These are phyloP conservation scores for Coemansia pectinata DNA, from an alignment of 192 early-diverging fungal genomes.

Conservation along the genomic window DNA sequence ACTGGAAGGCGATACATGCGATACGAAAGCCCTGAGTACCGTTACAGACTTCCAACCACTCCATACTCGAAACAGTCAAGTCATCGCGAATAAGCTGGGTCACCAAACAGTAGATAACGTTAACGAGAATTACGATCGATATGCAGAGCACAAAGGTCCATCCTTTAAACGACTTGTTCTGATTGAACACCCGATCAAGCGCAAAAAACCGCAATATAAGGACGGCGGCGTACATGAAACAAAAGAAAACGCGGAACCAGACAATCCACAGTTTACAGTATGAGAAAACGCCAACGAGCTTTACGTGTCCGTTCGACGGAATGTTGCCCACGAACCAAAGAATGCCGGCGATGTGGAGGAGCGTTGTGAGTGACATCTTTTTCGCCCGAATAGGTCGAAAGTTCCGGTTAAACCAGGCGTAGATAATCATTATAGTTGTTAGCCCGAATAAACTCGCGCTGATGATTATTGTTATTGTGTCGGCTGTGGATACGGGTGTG, in stretches of 20 bases:
- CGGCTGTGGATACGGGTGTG: slow-evolving; percentile 11
- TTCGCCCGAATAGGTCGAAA: slow-evolving; percentile 52
- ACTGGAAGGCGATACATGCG: slow-evolving; percentile 26
- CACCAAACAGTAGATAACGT: slow-evolving; percentile 20
- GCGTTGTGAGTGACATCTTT: slow-evolving; percentile 36
- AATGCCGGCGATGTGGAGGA: slow-evolving; percentile 32
- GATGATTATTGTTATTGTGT: slow-evolving; percentile 19
- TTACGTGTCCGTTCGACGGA: slow-evolving; percentile 40
- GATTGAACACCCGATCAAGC: slow-evolving; percentile 50
- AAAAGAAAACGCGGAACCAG: slow-evolving; percentile 44
- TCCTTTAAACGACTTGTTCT: slow-evolving; percentile 43
- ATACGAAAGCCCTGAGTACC: slow-evolving; percentile 26
- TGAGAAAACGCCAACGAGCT: slow-evolving; percentile 19
- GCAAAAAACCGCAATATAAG: slow-evolving; percentile 44
- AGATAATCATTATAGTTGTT: slow-evolving; percentile 28
- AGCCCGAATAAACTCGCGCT: slow-evolving; percentile 24
- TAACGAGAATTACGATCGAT: slow-evolving; percentile 9
- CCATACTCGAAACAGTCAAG: slow-evolving; percentile 11
- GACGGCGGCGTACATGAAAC: slow-evolving; percentile 31
- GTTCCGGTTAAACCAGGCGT: slow-evolving; percentile 45
- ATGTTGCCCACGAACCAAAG: slow-evolving; percentile 50
- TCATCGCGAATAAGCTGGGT: slow-evolving; percentile 21
- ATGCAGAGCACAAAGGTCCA: background rate
- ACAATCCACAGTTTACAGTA: slow-evolving; percentile 48
- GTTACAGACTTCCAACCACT: slow-evolving; percentile 23